A percentile compares a stretch with the other conserved stretches of the same genome.
These are phyloP conservation scores for Plenodomus biglobosus DNA, from an alignment of 2,329 filamentous ascomycete genomes.

Conservation along the genomic window DNA sequence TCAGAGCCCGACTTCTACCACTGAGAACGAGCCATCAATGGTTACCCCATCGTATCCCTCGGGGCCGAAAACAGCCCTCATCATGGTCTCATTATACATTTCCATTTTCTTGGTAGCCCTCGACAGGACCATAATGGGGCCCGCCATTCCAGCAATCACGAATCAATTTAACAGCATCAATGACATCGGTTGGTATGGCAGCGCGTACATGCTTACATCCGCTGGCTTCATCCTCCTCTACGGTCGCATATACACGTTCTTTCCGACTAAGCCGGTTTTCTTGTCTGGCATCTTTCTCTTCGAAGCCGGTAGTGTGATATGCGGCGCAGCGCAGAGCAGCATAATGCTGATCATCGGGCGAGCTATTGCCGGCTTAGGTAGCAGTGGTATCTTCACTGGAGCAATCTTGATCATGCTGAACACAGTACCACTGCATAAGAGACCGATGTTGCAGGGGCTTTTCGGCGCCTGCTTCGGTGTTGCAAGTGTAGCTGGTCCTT, in stretches of 20 bases:
- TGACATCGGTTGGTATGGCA: neutral
- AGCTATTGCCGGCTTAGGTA: conserved; percentile 35
- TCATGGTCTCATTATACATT: conserved; percentile 37
- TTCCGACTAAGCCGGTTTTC: conserved; percentile 54
- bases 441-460: conserved; percentile 46
- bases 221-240: conserved; percentile 48
- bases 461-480: conserved; percentile 46
- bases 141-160: neutral
- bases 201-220: conserved; percentile 37
- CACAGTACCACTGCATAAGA: conserved; percentile 45
- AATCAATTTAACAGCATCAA: neutral
- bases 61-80: conserved; percentile 27
- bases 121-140: neutral
- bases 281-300: conserved; percentile 51
- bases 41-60: conserved; percentile 20
- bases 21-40: conserved; percentile 1
- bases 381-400: conserved; percentile 38
- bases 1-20: neutral
- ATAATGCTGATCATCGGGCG: conserved; percentile 35
- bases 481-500: conserved; percentile 47
- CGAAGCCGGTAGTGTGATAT: conserved; percentile 57
- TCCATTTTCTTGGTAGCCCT: conserved; percentile 20
- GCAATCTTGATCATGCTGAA: conserved; percentile 39
- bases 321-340: conserved; percentile 47
- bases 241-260: conserved; percentile 52